phyloP scores from a whole-genome alignment of 805 yeast genomes.

The Maudiozyma pseudohumilis region DNA sequence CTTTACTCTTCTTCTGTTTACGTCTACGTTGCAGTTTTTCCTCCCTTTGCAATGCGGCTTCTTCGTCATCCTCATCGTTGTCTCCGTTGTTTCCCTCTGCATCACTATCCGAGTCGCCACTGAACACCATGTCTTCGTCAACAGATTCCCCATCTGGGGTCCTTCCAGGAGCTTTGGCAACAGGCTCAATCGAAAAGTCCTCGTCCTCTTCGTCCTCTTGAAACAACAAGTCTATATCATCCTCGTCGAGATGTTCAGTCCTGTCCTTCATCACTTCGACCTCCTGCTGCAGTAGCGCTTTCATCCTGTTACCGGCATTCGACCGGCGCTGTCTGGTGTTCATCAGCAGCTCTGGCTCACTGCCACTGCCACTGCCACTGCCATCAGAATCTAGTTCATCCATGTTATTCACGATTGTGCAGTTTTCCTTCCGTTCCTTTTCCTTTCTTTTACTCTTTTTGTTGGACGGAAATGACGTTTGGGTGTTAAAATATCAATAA shows the following conservation, averaged over 20 bases:
- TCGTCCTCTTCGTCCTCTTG: constrained; percentile 52
- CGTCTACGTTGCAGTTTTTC: constrained; percentile 24
- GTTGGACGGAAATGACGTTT: no score
- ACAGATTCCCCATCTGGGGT: constrained; percentile 10
- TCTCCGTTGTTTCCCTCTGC: constrained; percentile 34
- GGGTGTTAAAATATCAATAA: no score
- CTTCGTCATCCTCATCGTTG: constrained; percentile 42
- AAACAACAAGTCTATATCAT: constrained; percentile 59
- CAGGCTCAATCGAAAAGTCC: constrained; percentile 31
- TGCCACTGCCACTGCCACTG: no score
- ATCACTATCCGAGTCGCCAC: constrained; percentile 24
- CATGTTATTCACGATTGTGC: no score
- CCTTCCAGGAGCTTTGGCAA: constrained; percentile 10
- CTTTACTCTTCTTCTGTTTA: constrained; percentile 10
- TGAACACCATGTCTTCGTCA: constrained; percentile 26
- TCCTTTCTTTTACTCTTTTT: no score
- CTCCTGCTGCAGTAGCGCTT: constrained; percentile 59
- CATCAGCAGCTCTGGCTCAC: constrained; percentile 46
- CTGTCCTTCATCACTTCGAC: constrained; percentile 34
- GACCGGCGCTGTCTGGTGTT: constrained; percentile 68
- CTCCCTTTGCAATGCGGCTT: constrained; percentile 46
- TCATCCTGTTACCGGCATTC: constrained; percentile 84
- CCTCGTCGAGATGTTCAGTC: constrained; percentile 57
- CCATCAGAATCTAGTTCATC: constrained; percentile 6
- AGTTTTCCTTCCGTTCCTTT: no score